phyloP scores from a whole-genome alignment of 2,329 filamentous ascomycete genomes.

The Exophiala dermatitidis region DNA sequence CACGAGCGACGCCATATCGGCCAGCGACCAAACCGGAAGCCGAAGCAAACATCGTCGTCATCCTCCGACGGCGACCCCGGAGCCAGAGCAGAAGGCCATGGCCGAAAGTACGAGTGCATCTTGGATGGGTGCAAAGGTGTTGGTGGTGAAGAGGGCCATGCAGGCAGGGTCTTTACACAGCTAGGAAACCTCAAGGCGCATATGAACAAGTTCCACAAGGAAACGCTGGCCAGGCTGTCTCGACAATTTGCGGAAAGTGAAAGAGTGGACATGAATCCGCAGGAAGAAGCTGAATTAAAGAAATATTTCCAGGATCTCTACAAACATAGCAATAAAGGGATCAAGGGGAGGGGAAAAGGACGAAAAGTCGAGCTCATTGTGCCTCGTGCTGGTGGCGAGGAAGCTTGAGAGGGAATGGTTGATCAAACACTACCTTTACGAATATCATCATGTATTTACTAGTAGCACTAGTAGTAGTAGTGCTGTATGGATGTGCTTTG shows the following conservation, averaged over 20 bases:
- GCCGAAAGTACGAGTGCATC: conserved; percentile 66
- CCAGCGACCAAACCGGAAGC: conserved; percentile 75
- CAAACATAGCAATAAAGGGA: conserved; percentile 97
- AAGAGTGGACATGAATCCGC: conserved; percentile 39
- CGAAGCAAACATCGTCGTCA: conserved; percentile 39
- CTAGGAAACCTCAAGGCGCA: conserved; percentile 91
- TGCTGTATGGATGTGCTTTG: no score
- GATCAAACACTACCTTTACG: not conserved
- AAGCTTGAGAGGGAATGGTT: not conserved
- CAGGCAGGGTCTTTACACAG: conserved; percentile 76
- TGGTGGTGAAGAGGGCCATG: conserved; percentile 6
- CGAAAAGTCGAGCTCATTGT: conserved; percentile 49
- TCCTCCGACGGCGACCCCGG: not conserved
- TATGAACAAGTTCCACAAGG: conserved; percentile 85
- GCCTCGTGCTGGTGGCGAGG: conserved; percentile 9
- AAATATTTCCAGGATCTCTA: conserved; percentile 82
- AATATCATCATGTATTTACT: no score
- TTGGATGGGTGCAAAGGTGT: conserved; percentile 60
- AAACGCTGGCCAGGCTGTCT: conserved; percentile 64
- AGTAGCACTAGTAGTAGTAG: no score
- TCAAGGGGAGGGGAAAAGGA: conserved; percentile 89
- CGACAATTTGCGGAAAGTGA: conserved; percentile 54
- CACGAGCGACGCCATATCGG: conserved; percentile 83
- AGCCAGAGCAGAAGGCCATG: conserved; percentile 4
- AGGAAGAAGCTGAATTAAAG: conserved; percentile 71